These are phyloP conservation scores for Mycena kentingensis DNA, from an alignment of 768 basidiomycete species.

Conservation along the genomic window DNA sequence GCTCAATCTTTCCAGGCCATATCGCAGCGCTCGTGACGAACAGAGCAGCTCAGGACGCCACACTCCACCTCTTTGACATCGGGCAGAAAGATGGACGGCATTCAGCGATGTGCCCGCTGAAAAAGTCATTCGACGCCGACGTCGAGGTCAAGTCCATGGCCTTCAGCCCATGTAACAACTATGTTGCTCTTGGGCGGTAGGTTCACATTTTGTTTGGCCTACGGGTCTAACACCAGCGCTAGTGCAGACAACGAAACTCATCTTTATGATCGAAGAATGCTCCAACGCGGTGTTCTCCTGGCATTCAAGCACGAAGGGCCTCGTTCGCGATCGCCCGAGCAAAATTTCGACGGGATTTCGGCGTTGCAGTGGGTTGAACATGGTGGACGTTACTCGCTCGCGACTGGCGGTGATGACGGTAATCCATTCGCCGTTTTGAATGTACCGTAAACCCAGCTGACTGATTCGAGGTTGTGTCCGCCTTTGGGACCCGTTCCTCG, in stretches of 20 bases:
- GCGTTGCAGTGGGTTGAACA: constrained; percentile 56
- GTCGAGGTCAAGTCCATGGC: constrained; percentile 51
- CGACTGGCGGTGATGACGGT: constrained; percentile 71
- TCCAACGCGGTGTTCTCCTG: constrained; percentile 47
- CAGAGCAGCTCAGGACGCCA: constrained; percentile 12
- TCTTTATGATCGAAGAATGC: constrained; percentile 63
- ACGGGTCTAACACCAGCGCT: not conserved
- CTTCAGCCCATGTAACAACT: constrained; percentile 63
- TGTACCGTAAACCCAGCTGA: not conserved
- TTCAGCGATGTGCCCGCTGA: constrained; percentile 27
- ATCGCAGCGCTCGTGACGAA: constrained; percentile 34
- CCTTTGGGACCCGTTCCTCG: constrained; percentile 61
- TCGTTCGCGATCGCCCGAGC: constrained; percentile 31
- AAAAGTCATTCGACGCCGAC: constrained; percentile 35
- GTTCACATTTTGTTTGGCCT: not conserved
- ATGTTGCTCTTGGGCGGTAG: constrained; percentile 56
- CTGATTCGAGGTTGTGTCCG: constrained; percentile 60
- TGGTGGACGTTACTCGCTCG: constrained; percentile 45
- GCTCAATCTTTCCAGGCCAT: constrained; percentile 4
- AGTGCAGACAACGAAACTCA: constrained; percentile 56
- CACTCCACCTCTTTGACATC: constrained; percentile 57
- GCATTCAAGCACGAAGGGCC: constrained; percentile 47
- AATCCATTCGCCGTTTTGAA: constrained; percentile 19
- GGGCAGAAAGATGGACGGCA: constrained; percentile 30
- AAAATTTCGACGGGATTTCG: constrained; percentile 50